Base-by-base conservation (phyloP, 2,329 filamentous ascomycete genomes). In the Diplodia scrobiculata region DNA sequence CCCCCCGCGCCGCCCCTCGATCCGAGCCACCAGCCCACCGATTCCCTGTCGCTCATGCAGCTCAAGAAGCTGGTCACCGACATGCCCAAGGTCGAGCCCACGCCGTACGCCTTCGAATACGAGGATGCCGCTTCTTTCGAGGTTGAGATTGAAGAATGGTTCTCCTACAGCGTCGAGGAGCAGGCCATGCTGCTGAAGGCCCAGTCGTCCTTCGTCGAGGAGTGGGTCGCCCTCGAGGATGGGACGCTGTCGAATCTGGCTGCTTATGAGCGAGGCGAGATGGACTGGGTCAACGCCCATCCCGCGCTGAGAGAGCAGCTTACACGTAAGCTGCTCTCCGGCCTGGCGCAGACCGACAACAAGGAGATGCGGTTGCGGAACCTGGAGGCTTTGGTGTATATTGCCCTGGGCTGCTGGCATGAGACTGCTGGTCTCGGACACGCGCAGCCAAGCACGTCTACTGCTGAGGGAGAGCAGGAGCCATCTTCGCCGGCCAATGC, bases 121-220 rank as follows among this genome's bases (percentile, higher is more conserved):
- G 75, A 78, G 54, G 82, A 84, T 72, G 78, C 81, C 7, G 79
- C 82, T 19, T 79, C 77, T 0, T 89, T 96, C 71, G 87, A 91
- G 19, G 91, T 95, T 69, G 95, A 99, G 81, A 84, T 99, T 55
- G 92, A 98, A 75, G 95, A 99, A 79, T 99, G 95, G 95, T 99
- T 99, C 78, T 88, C 89, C 63, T 97, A 98, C 78, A 90, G 90
- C 71, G 88, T 92, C 68, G 90, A 91, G 78, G 93, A 98, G 75
- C 91, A 91, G 79, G 84, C 89, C 54, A 89, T 93, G 72, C 82
- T 97, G 58, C 85, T 90, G 63, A 86, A 88, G 63, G 89, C 91
- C 21, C 91, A 91, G 73, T 83, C 87, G 45, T 87, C 89, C 1
- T 98, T 96, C 73, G 86, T 92, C 69, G 86, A 87, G 74, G 86